These are phyloP conservation scores for Stygiomarasmius scandens DNA, from an alignment of 1,284 basidiomycete genomes.

Conservation along the genomic window DNA sequence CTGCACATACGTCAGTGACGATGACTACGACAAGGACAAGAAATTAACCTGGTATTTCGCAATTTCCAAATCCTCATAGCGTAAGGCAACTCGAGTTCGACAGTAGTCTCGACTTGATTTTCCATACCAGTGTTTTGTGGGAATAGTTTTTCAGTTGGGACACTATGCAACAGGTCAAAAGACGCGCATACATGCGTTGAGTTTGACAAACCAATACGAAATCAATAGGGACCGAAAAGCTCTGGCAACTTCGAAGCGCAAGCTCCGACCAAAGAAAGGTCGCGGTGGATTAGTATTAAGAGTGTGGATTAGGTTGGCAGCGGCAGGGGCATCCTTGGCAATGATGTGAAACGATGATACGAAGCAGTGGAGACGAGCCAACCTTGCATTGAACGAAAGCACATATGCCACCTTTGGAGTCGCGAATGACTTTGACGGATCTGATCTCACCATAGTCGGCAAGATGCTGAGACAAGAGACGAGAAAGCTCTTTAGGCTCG, in stretches of 20 bases:
- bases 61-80: slow-evolving; percentile 51
- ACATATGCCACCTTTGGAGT: slow-evolving; percentile 73
- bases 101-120: slow-evolving; percentile 16
- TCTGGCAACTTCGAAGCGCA: slow-evolving; percentile 78
- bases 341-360: slow-evolving; percentile 10
- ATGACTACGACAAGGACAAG: neutral
- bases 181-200: neutral
- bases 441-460: slow-evolving; percentile 63
- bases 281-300: slow-evolving; percentile 56
- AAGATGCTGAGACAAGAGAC: slow-evolving; percentile 63
- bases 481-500: slow-evolving; percentile 61
- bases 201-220: slow-evolving; percentile 66
- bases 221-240: slow-evolving; percentile 73
- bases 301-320: slow-evolving; percentile 59
- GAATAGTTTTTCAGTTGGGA: slow-evolving; percentile 35
- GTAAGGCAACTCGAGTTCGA: slow-evolving; percentile 49
- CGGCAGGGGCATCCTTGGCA: slow-evolving; percentile 56
- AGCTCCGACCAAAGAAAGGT: slow-evolving; percentile 66
- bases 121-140: slow-evolving; percentile 38
- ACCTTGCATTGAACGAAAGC: slow-evolving; percentile 85
- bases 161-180: slow-evolving; percentile 9
- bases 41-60: slow-evolving; percentile 28
- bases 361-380: slow-evolving; percentile 19
- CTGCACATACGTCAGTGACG: slow-evolving; percentile 33
- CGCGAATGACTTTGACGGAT: slow-evolving; percentile 73